Percentiles rank a stretch among this genome's conserved stretches.
These are phyloP conservation scores for Favolaschia claudopus DNA, from an alignment of 768 basidiomycete genomes.

Conservation along the genomic window DNA sequence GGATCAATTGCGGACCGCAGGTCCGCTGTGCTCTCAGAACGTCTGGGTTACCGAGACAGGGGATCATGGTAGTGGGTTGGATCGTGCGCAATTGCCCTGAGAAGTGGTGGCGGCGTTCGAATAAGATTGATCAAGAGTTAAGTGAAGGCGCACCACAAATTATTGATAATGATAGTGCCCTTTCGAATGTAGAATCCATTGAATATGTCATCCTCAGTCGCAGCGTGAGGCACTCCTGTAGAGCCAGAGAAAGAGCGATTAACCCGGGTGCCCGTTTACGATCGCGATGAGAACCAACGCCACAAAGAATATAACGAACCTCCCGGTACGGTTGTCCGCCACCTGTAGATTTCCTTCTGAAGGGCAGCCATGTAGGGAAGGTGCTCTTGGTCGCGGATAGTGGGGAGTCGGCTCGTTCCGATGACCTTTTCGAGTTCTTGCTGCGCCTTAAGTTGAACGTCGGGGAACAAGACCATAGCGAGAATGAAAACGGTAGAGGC, in stretches of 20 bases:
- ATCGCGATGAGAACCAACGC: no score
- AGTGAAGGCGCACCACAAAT: slow-evolving; percentile 6
- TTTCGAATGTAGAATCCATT: slow-evolving; percentile 19
- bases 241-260: neutral
- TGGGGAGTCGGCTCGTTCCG: slow-evolving; percentile 32
- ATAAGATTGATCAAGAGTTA: neutral
- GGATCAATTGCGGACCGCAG: no score
- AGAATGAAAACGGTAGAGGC: no score
- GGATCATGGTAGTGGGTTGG: neutral
- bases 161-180: slow-evolving; percentile 14
- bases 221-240: slow-evolving; percentile 1
- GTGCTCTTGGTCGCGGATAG: slow-evolving; percentile 19
- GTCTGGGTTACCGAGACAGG: no score
- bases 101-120: no score
- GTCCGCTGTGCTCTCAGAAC: no score
- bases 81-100: slow-evolving; percentile 27
- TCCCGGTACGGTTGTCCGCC: slow-evolving; percentile 14
- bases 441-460: no score
- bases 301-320: slow-evolving; percentile 19
- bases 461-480: no score
- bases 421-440: no score
- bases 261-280: no score
- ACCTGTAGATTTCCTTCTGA: slow-evolving; percentile 28
- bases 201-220: neutral
- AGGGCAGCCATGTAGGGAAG: slow-evolving; percentile 30